phyloP scores from a whole-genome alignment of 2,329 filamentous ascomycete species.

The Colletotrichum sp. region DNA sequence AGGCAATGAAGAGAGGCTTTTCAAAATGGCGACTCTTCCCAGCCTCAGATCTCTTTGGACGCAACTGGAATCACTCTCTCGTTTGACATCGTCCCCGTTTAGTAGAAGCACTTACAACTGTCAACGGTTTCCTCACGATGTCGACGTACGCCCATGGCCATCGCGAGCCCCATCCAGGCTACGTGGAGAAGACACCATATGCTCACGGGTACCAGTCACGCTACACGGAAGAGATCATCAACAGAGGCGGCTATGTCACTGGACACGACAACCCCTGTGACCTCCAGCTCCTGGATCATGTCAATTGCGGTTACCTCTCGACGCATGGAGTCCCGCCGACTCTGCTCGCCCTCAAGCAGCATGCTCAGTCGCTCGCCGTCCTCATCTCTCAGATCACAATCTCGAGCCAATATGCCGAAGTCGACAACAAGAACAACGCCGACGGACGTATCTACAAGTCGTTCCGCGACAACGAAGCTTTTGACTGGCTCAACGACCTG shows the following conservation, averaged over 20 bases:
- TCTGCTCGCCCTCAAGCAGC: constrained; percentile 62
- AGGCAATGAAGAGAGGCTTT: not conserved
- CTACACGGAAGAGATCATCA: constrained; percentile 1
- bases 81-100: not conserved
- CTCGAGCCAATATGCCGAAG: constrained; percentile 31
- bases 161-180: not conserved
- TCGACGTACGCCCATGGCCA: not conserved
- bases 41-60: not conserved
- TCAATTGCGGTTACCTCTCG: constrained; percentile 65
- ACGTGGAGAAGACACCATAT: constrained; percentile 11
- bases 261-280: constrained; percentile 15
- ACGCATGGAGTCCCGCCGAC: constrained; percentile 56
- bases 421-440: constrained; percentile 26
- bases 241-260: not conserved
- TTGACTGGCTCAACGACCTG: constrained; percentile 62
- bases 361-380: constrained; percentile 60
- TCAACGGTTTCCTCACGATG: not conserved
- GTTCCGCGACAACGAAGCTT: constrained; percentile 52
- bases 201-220: constrained; percentile 17
- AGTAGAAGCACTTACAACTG: not conserved
- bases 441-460: constrained; percentile 9
- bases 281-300: constrained; percentile 37
- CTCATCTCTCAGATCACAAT: constrained; percentile 56
- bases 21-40: not conserved
- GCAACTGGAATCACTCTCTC: not conserved